Base-by-base conservation (phyloP, 768 basidiomycete species). In the Psilocybe subaeruginosa region DNA sequence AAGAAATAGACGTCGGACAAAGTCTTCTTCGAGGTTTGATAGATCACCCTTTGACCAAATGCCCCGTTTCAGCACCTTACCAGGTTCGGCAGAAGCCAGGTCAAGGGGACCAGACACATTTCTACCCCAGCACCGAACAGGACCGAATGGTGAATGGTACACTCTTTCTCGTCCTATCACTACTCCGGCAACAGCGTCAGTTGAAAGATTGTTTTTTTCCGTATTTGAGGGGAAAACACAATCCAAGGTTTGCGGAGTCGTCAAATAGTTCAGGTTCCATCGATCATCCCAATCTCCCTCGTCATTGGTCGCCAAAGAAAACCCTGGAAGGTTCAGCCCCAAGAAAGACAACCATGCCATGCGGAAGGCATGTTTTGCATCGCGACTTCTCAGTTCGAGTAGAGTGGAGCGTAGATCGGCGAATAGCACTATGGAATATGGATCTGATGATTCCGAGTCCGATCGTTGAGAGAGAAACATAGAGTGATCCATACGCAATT, bases 291-390 rank as follows among this genome's bases (percentile, higher is more conserved):
- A 82, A 56, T 81, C 77, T 35, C 74, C 62, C 16, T 74, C 68
- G 4, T 41, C 30, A 29, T 62, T 59, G 3, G 67, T 49, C 2
- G 78, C 78, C 19, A 73, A 64, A 27, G 78, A 68, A 67, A 92
- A 81, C 1, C 89, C 90, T 45, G 93, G 92, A 30, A 92, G 76
- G 66, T 88, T 82, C 30, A 93, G 80, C 19, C 93, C 91, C 39
- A 88, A 72, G 68, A 89, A 77, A 6, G 87, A 85, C 9, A 95
- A 76, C 89, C 89, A 93, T 23, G 84, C 81, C 47, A 86, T 69
- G 3, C 92, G 85, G 64, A 94, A 85, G 6, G 80, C 77, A 43
- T 82, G 66, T 74, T 84, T 85, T 0, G 84, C 83, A 29, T 67
- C 71, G 11, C 66, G 61, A 16, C 81, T 78, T 12, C 71, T 73